Base-by-base conservation (phyloP, 164 flowering plant species). In the Paratinospora sagittata region DNA sequence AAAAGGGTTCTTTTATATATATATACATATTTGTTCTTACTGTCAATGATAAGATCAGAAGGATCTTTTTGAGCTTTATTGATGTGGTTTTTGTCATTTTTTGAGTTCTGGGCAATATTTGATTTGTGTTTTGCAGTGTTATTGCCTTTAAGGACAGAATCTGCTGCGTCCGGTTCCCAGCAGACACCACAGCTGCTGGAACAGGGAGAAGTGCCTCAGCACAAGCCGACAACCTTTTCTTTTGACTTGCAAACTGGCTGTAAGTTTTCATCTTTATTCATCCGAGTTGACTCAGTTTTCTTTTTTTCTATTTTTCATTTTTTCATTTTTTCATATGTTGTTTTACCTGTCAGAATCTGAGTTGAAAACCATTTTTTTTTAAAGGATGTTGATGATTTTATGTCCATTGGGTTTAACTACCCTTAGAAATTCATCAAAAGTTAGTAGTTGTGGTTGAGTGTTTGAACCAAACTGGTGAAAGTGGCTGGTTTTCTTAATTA, bases 111-210 rank as follows among this genome's bases (percentile, higher is more conserved):
- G 21, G 23, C 19, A 16, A 1, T 8, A 17, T 52, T 17, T 17
- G 58, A 16, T 52, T 52, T 17, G 2, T n/a, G 16, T 17, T 52
- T 52, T 52, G 58, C 58, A 52, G 58, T 52, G 58, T 52, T 52
- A 21, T 52, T 52, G 58, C 58, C 58, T 52, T 52, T 52, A 52
- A 52, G 19, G 58, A 52, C 58, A 16, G 21, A 52, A 52, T 52
- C 58, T 52, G 58, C 58, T 52, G 2, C n/a, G n/a, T n/a, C 58
- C 58, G 58, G 19, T 52, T 52, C 58, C n/a, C 58, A 52, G 58
- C 58, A 52, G 58, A 52, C 1, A 17, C 57, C n/a, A 10, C 39
- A 36, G 39, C 3, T n/a, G n/a, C n/a, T n/a, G n/a, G n/a, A n/a
- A n/a, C n/a, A n/a, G n/a, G n/a, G n/a, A n/a, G n/a, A n/a, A 8